phyloP scores from a whole-genome alignment of 345 rosid species.

The Cardamine occulta region DNA sequence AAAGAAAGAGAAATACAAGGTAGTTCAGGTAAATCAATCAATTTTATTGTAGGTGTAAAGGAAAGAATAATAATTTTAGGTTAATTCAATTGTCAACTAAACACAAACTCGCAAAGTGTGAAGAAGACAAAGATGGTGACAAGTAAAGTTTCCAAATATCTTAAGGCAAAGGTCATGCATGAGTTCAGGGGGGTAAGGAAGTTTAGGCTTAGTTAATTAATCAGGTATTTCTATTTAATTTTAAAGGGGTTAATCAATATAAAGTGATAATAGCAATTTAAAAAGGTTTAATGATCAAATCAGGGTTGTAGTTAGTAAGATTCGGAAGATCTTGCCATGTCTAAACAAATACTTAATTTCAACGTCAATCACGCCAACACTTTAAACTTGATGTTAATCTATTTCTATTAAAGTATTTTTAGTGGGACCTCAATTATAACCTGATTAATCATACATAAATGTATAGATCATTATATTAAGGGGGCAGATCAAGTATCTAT shows the following conservation, averaged over 20 bases:
- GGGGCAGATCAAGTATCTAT: slow-evolving; percentile 37
- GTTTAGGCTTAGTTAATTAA: slow-evolving; percentile 26
- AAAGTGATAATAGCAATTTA: slow-evolving; percentile 27
- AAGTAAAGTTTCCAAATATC: slow-evolving; percentile 40
- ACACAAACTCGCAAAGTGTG: slow-evolving; percentile 36
- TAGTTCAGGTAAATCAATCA: slow-evolving; percentile 28
- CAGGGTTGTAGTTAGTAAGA: slow-evolving; percentile 67
- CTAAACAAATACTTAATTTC: slow-evolving; percentile 50
- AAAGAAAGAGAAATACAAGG: neutral
- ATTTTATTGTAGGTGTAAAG: slow-evolving; percentile 15
- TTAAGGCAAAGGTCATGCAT: slow-evolving; percentile 46
- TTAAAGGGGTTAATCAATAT: slow-evolving; percentile 19
- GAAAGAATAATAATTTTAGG: slow-evolving; percentile 5
- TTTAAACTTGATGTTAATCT: slow-evolving; percentile 48
- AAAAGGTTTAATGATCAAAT: slow-evolving; percentile 45
- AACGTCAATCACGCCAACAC: slow-evolving; percentile 84
- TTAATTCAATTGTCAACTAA: slow-evolving; percentile 39
- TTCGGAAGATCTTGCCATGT: slow-evolving; percentile 57
- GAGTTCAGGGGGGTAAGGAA: slow-evolving; percentile 49
- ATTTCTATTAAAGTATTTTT: slow-evolving; percentile 31
- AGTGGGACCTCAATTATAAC: slow-evolving; percentile 46
- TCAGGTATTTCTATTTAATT: neutral
- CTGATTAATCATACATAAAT: slow-evolving; percentile 36
- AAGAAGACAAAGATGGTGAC: slow-evolving; percentile 46
- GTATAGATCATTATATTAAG: slow-evolving; percentile 40